These are phyloP conservation scores for Clavariopsis aquatica DNA, from an alignment of 495 filamentous ascomycete species.

Conservation along the genomic window DNA sequence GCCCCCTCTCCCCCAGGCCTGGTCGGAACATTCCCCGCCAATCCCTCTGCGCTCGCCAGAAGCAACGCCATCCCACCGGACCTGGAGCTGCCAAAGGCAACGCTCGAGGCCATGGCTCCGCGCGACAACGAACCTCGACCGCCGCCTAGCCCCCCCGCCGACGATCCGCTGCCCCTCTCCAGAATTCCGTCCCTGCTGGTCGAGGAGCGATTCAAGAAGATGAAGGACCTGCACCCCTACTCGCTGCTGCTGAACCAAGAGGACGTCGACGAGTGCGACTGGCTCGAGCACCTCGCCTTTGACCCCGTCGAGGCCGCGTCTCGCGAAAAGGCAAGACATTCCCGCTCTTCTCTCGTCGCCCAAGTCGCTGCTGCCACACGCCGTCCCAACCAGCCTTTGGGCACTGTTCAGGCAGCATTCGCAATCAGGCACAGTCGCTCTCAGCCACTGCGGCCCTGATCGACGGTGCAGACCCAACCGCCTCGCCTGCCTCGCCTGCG, in stretches of 20 bases:
- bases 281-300: slow-evolving; percentile 75
- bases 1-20: background rate
- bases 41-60: slow-evolving; percentile 6
- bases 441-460: slow-evolving; percentile 8
- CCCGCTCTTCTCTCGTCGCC: background rate
- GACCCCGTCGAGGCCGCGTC: slow-evolving; percentile 69
- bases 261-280: slow-evolving; percentile 74
- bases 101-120: slow-evolving; percentile 39
- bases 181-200: slow-evolving; percentile 16
- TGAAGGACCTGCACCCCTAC: slow-evolving; percentile 60
- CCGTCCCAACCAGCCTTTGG: slow-evolving; percentile 12
- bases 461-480: background rate
- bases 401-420: slow-evolving; percentile 3
- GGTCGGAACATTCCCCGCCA: background rate
- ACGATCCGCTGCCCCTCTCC: slow-evolving; percentile 24
- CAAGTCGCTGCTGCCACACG: background rate
- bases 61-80: slow-evolving; percentile 45
- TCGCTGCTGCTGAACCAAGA: slow-evolving; percentile 69
- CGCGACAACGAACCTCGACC: slow-evolving; percentile 41
- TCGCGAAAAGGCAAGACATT: slow-evolving; percentile 71
- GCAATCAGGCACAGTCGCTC: background rate
- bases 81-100: slow-evolving; percentile 39
- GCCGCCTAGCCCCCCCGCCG: slow-evolving; percentile 8
- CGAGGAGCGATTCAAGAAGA: slow-evolving; percentile 30
- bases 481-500: background rate